phyloP scores from a whole-genome alignment of 257 asterid genomes.

The Mentha longifolia region DNA sequence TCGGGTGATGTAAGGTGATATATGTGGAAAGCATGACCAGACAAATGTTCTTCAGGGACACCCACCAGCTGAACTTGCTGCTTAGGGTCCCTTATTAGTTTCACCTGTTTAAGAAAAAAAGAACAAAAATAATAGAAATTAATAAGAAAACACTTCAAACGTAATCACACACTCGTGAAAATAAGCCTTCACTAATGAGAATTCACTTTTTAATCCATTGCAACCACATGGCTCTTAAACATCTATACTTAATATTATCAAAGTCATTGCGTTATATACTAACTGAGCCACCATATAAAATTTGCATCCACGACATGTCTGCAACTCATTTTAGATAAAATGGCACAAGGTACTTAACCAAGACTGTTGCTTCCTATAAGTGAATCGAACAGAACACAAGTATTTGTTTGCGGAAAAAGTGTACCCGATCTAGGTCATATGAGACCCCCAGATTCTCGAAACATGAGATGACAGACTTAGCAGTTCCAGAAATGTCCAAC shows the following conservation, averaged over 20 bases:
- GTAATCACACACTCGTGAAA: slow-evolving; percentile 4
- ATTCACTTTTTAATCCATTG: neutral
- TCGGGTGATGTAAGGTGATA: slow-evolving; percentile 91
- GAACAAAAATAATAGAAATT: neutral
- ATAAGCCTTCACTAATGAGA: neutral
- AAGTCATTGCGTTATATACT: slow-evolving; percentile 13
- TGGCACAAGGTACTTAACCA: neutral
- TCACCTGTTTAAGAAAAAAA: slow-evolving; percentile 50
- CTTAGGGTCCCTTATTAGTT: slow-evolving; percentile 75
- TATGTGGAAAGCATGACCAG: slow-evolving; percentile 95
- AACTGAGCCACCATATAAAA: neutral
- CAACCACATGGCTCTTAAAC: slow-evolving; percentile 8
- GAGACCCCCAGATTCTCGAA: slow-evolving; percentile 87
- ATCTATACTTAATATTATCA: slow-evolving; percentile 7
- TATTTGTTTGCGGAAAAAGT: slow-evolving; percentile 19
- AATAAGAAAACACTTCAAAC: neutral
- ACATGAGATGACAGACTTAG: slow-evolving; percentile 92
- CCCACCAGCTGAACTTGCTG: slow-evolving; percentile 89
- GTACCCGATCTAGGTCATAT: slow-evolving; percentile 73
- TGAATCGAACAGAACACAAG: slow-evolving; percentile 7
- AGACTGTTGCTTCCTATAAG: slow-evolving; percentile 14
- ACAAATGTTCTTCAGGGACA: slow-evolving; percentile 83
- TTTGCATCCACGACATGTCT: slow-evolving; percentile 9
- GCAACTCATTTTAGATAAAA: slow-evolving; percentile 13
- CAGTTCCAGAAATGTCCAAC: slow-evolving; percentile 93